phyloP scores from a whole-genome alignment of 1,139 yeast species.

The Pichia sp. region DNA sequence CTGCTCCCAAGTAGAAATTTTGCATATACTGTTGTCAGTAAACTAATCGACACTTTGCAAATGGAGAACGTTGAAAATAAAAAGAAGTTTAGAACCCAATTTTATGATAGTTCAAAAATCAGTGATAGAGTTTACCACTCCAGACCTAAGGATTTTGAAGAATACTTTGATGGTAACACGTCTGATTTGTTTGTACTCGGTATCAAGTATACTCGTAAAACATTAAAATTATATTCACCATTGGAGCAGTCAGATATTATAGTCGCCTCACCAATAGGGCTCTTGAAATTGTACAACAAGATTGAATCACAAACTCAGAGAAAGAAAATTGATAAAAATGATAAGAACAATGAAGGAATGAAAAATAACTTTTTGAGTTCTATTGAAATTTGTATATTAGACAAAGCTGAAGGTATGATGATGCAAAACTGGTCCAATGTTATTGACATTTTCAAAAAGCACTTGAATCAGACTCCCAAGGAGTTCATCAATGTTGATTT shows the following conservation, averaged over 20 bases:
- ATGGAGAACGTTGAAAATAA: conserved; percentile 72
- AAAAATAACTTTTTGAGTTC: conserved; percentile 77
- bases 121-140: conserved; percentile 39
- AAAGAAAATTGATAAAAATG: conserved; percentile 14
- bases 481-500: conserved; percentile 77
- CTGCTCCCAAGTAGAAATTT: conserved; percentile 81
- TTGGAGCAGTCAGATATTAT: conserved; percentile 84
- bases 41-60: conserved; percentile 60
- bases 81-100: conserved; percentile 69
- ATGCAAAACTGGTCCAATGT: conserved; percentile 96
- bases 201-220: conserved; percentile 80
- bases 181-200: conserved; percentile 92
- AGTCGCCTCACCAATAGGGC: conserved; percentile 88
- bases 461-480: conserved; percentile 71
- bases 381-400: conserved; percentile 74
- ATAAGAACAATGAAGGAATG: conserved; percentile 18
- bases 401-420: conserved; percentile 79
- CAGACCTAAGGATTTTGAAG: conserved; percentile 81
- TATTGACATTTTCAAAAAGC: conserved; percentile 55
- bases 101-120: conserved; percentile 51
- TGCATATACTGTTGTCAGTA: conserved; percentile 65
- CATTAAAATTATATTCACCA: conserved; percentile 77
- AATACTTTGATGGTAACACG: conserved; percentile 80
- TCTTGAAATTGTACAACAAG: conserved; percentile 67
- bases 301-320: conserved; percentile 28